Conservation (phyloP, 345 rosid genomes). For the Eucalyptus pumila region DNA sequence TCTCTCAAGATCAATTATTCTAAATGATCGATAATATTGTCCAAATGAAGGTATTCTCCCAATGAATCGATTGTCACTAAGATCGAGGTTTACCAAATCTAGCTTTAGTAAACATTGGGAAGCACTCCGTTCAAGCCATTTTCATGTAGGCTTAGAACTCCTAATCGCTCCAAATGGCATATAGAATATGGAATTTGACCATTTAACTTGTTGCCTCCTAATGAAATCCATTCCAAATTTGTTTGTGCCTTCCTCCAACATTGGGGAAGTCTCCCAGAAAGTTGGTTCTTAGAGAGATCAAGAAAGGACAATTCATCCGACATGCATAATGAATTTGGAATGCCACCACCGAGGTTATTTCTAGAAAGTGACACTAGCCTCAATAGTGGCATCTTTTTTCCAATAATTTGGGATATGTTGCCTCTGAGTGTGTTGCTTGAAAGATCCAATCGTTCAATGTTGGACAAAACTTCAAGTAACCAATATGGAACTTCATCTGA, state of each 20-base stretch:
- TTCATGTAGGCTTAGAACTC: neutral
- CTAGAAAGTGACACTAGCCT: neutral
- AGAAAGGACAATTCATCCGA: neutral
- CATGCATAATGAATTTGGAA: neutral
- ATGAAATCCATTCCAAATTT: neutral
- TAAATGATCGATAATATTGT: neutral
- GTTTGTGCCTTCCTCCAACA: neutral
- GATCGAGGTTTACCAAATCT: neutral
- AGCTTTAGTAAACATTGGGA: neutral
- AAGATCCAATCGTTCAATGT: neutral
- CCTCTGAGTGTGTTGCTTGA: neutral
- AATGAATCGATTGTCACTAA: neutral
- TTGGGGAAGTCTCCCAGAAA: neutral
- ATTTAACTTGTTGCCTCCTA: neutral
- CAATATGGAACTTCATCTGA: neutral
- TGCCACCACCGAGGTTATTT: neutral
- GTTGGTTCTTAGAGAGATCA: neutral
- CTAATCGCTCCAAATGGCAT: neutral
- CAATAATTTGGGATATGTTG: neutral
- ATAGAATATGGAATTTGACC: neutral
- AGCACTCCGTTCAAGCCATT: neutral
- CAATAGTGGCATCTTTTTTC: neutral
- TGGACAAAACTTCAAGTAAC: neutral
- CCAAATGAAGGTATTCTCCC: neutral
- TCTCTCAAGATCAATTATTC: neutral